Evolutionary conservation across 2,329 filamentous ascomycete genomes (phyloP), one percentile per base, ranked within the genome.

Genomic region (Graphilbum ipis-grandicollis): DNA sequence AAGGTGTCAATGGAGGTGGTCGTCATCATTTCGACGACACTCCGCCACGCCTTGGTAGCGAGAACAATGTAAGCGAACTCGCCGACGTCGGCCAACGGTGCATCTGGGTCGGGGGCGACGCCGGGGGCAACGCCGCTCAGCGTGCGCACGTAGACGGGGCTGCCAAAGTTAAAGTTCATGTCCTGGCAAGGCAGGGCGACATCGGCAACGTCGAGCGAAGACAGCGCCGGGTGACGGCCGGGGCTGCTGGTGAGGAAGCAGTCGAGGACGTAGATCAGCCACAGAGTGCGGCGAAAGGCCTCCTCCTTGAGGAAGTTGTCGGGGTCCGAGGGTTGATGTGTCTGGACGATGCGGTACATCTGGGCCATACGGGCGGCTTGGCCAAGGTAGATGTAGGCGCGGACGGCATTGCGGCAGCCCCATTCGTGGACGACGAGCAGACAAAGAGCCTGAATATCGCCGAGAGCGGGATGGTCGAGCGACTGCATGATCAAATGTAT

Each of bases 321-420:
- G n/a, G 63, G 61, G 30, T 68, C 66, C 28, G 55, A 51, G 14
- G 60, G 57, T 31, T 58, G 53, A 44, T 68, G 68, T 30, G 60
- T 61, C 45, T 71, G 66, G 33, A 74, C 62, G 39, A 75, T 66
- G 43, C 68, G 63, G 46, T 67, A 72, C 70, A 75, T 75, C 54
- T 75, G 70, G 23, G 70, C 62, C 68, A 75, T 73, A 41, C 70
- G 66, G n/a, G 68, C 64, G 23, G 70, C 70, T 49, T 74, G 69
- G 43, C 70, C 70, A 19, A 75, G 59, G 48, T 73, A 73, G 50
- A 72, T 66, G 57, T 75, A 75, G 42, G 70, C 70, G 15, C 70
- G 67, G 22, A 75, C 67, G 28, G 70, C 70, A 50, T 72, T 73
- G 31, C 70, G 56, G 39, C 65, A 66, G 34, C 70, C 70, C 70